Evolutionary conservation across 208 protist genomes (phyloP), one percentile per base, ranked within the genome.

Genomic region (Crithidia mellificae): DNA sequence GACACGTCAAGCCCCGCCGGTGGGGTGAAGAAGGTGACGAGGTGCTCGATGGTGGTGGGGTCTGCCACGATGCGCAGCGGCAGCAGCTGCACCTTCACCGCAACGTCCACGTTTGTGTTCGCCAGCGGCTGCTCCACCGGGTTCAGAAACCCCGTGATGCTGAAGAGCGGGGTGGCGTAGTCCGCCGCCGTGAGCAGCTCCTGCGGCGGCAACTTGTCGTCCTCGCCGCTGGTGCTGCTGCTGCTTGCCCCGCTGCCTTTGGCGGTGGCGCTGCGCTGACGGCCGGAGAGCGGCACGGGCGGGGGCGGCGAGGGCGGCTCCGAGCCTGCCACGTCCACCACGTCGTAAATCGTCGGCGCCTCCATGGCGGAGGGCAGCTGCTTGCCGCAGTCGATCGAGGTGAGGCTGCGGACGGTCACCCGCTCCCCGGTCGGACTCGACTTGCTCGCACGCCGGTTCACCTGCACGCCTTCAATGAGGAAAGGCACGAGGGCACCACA

Each of bases 11-110:
- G 50, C 1, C 84, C 87, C 15, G 53, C 51, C 22, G 90, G 90
- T 19, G 88, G 55, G 14, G 76, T 56, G 63, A 95, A 93, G 61
- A 93, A 95, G 34, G 66, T 32, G 14, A 79, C 41, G 24, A 93
- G 63, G 50, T 65, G 55, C 50, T 85, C 73, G 46, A 95, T 74
- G 12, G 79, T 89, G 34, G 57, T 65, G 22, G 85, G 83, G 64
- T 95, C 90, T 8, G 83, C 77, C 8, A 92, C 79, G 51, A 95
- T 77, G 55, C 87, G 85, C 44, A 95, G 64, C 24, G 87, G 90
- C 30, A 92, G 74, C 36, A 95, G 70, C 56, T 76, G 71, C 36
- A 92, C 80, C 22, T 84, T 76, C 64, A 95, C 53, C 14, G 79
- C 81, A 50, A 86, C 78, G 58, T 95, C 87, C 29, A 93, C 52